Base-by-base conservation (phyloP, 495 filamentous ascomycete species). In the Trichocladium uniseriatum region DNA sequence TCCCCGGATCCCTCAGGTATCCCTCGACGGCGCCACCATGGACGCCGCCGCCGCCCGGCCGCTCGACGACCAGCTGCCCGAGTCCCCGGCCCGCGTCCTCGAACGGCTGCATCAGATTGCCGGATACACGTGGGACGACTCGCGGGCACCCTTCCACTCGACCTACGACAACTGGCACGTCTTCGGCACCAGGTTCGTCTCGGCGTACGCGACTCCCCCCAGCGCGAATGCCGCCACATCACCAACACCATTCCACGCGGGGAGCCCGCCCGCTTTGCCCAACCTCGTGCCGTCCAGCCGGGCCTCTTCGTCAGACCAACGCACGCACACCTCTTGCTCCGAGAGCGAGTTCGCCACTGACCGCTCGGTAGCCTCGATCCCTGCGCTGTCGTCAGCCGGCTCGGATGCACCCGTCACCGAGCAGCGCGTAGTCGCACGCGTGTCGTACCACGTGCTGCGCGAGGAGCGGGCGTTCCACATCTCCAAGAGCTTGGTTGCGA, bases 401-500 rank as follows among this genome's bases (percentile, higher is more conserved):
- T 53, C 62, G 50, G 66, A 69, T 34, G 29, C 55, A 31, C 56
- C 66, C 22, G 58, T 68, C 49, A 50, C 73, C 21, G 72, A 72
- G 45, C 69, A 71, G 56, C 68, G 53, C 14, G 80, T 95, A 13
- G 69, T 94, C 22, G 89, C 87, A 37, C 76, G 86, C 9, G 73
- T 94, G 24, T 94, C 89, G 0, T 81, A 76, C 45, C 87, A 94
- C 64, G 72, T 79, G 11, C 73, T 94, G 37, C 78, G 88, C 16
- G 75, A 94, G 40, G 89, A 95, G 67, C 77, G 89, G 43, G 82
- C 88, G 59, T 94, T 82, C 60, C 85, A 92, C 54, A 83, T 91
- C 56, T 74, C 79, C 48, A 84, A 82, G 64, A 78, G 73, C 37
- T 69, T 95, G 35, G 75, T 84, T 38, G 69, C 81, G 47, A 78